Conservation (phyloP, 202 grass and related monocot species). For the Brachypodium distachyon region DNA sequence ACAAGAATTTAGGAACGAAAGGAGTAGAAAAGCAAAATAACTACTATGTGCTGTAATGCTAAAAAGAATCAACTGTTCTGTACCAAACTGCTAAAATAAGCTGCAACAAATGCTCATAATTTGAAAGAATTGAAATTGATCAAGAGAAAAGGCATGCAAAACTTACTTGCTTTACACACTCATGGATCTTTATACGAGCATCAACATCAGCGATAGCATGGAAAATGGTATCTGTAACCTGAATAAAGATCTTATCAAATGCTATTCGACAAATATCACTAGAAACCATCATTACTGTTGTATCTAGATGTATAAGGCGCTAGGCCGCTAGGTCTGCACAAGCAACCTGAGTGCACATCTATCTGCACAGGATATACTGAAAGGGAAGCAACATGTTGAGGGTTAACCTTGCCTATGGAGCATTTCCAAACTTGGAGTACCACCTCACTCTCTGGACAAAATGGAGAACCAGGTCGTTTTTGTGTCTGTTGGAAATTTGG, state of each 20-base stretch:
- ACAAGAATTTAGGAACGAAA: no score
- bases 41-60: background rate
- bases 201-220: background rate
- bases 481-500: background rate
- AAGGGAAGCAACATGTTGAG: background rate
- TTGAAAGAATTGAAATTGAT: background rate
- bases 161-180: slow-evolving; percentile 20
- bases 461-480: background rate
- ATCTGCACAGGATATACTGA: background rate
- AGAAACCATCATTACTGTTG: background rate
- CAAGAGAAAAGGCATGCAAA: background rate
- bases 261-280: background rate
- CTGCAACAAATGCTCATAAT: background rate
- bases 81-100: background rate
- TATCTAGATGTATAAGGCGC: background rate
- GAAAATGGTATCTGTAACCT: background rate
- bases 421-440: background rate
- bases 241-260: slow-evolving; percentile 6
- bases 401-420: slow-evolving; percentile 15
- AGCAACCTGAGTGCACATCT: background rate
- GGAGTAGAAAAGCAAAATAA: background rate
- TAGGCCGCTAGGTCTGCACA: no score
- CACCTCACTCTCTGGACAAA: background rate
- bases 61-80: background rate
- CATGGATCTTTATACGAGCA: background rate